Conservation (phyloP, 2,329 filamentous ascomycete genomes). For the Pseudopyrenochaeta lycopersici region DNA sequence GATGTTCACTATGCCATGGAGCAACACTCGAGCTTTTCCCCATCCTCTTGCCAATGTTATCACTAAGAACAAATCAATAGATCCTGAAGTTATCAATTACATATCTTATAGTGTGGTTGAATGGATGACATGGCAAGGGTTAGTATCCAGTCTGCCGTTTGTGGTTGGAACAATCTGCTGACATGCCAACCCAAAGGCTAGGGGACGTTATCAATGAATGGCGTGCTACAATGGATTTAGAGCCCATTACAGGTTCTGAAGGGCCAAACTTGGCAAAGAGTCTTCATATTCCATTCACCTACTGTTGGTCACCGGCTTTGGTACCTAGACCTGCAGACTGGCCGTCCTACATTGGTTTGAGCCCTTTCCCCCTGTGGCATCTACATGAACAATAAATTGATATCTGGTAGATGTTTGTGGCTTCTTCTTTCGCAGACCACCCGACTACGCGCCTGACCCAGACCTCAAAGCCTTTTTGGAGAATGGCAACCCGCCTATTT, state of each 20-base stretch:
- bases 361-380: too few species aligned
- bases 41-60: slow-evolving; percentile 62
- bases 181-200: too few species aligned
- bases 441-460: slow-evolving; percentile 50
- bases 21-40: slow-evolving; percentile 54
- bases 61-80: slow-evolving; percentile 40
- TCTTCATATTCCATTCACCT: slow-evolving; percentile 54
- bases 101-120: slow-evolving; percentile 58
- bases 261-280: slow-evolving; percentile 49
- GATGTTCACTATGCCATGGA: slow-evolving; percentile 72
- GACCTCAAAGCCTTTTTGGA: slow-evolving; percentile 58
- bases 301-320: slow-evolving; percentile 56
- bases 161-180: too few species aligned
- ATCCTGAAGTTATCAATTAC: slow-evolving; percentile 52
- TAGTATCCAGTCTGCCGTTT: too few species aligned
- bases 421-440: slow-evolving; percentile 56
- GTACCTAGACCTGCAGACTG: slow-evolving; percentile 29
- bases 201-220: slow-evolving; percentile 59
- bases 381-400: too few species aligned
- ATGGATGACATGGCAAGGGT: slow-evolving; percentile 61
- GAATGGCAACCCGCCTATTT: slow-evolving; percentile 61
- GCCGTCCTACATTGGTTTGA: slow-evolving; percentile 19
- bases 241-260: slow-evolving; percentile 46
- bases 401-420: slow-evolving; percentile 56
- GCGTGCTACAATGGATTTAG: slow-evolving; percentile 51